Percentiles rank a stretch among this genome's conserved stretches.
These are phyloP conservation scores for Melampsora americana DNA, from an alignment of 1,284 basidiomycete species.

Conservation along the genomic window DNA sequence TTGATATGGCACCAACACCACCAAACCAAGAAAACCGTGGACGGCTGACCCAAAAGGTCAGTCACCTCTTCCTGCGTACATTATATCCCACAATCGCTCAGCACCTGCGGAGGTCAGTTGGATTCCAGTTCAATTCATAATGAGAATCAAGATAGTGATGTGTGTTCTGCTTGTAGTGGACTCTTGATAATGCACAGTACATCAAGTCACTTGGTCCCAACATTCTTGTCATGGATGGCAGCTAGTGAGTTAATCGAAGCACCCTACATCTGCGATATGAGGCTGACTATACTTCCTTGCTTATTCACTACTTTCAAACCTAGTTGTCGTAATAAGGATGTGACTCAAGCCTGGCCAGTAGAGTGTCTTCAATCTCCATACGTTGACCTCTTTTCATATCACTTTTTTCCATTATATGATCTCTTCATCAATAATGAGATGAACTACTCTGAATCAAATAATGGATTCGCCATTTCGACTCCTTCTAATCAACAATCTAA, in stretches of 20 bases:
- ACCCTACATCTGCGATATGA: too few relatives aligned
- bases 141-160: too few relatives aligned
- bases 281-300: not conserved
- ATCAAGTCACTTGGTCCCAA: conserved; percentile 29
- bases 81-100: too few relatives aligned
- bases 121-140: too few relatives aligned
- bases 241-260: conserved; percentile 35
- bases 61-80: too few relatives aligned
- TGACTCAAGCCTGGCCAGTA: conserved; percentile 10
- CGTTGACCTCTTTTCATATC: conserved; percentile 36
- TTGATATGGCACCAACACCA: too few relatives aligned
- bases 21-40: too few relatives aligned
- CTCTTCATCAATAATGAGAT: too few relatives aligned
- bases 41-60: too few relatives aligned
- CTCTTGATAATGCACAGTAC: conserved; percentile 19
- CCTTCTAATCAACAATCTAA: conserved; percentile 83
- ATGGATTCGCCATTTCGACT: conserved; percentile 92
- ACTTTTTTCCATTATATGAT: too few relatives aligned
- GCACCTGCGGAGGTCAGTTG: too few relatives aligned
- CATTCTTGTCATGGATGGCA: conserved; percentile 41
- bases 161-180: conserved; percentile 34
- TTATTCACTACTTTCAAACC: not conserved
- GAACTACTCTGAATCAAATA: too few relatives aligned
- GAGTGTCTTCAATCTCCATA: conserved; percentile 24
- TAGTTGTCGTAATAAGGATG: conserved; percentile 15